Conservation (phyloP, 169 alveolate genomes). For the Plasmodium yoelii region DNA sequence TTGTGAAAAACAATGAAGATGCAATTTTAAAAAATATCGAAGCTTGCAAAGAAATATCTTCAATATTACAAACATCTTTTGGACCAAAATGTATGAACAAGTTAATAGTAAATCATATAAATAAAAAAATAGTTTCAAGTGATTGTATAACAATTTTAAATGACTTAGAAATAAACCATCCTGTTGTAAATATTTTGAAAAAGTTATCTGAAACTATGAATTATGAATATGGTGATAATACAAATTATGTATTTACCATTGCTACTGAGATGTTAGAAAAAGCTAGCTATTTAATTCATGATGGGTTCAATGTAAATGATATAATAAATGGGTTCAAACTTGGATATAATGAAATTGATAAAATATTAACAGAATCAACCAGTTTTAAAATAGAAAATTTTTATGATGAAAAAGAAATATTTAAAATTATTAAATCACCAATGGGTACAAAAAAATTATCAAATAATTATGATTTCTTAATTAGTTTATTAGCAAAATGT, state of each 20-base stretch:
- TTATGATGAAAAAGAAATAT: constrained; percentile 84
- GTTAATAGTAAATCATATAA: constrained; percentile 97
- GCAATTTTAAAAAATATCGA: constrained; percentile 90
- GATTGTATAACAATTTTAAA: constrained; percentile 97
- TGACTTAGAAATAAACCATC: constrained; percentile 99
- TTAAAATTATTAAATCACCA: constrained; percentile 84
- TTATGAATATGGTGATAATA: constrained; percentile 98
- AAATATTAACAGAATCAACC: constrained; percentile 36
- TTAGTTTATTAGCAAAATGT: constrained; percentile 92
- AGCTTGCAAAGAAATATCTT: constrained; percentile 94
- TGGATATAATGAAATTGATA: constrained; percentile 61
- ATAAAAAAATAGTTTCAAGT: constrained; percentile 96
- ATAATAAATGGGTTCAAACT: constrained; percentile 94
- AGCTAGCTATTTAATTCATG: constrained; percentile 90
- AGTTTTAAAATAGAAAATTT: constrained; percentile 82
- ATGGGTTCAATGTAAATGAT: constrained; percentile 97
- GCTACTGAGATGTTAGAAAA: constrained; percentile 97
- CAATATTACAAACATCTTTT: constrained; percentile 95
- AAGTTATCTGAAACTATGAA: constrained; percentile 98
- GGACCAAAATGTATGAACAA: constrained; percentile 99
- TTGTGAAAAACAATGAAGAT: constrained; percentile 63
- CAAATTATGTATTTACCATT: constrained; percentile 96
- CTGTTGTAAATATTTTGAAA: constrained; percentile 99
- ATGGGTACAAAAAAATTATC: constrained; percentile 76
- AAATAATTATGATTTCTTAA: constrained; percentile 77